Percentiles rank a stretch among this genome's conserved stretches.
Evolutionary conservation across 2,329 filamentous ascomycete species (phyloP).

Genomic region (Microdochium bolleyi): DNA sequence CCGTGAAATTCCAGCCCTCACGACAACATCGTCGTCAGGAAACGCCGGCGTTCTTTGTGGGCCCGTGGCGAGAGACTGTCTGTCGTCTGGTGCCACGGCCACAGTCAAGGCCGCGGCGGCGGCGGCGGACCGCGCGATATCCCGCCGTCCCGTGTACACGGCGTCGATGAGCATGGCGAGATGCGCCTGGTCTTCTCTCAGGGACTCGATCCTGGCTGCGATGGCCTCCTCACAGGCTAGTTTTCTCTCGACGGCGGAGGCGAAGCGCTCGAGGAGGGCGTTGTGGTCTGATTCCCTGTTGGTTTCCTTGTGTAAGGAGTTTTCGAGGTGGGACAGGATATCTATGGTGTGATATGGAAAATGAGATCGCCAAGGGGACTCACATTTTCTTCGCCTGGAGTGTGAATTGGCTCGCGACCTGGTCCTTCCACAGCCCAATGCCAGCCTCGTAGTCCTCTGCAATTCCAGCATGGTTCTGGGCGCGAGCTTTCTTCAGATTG

Average conservation of each 20-base stretch:
- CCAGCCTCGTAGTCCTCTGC: slow-evolving; percentile 7
- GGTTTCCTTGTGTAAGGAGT: not conserved
- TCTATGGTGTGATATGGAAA: not conserved
- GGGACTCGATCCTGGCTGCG: slow-evolving; percentile 2
- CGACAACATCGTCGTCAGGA: no score
- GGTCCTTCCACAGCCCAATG: slow-evolving; percentile 5
- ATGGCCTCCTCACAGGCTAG: slow-evolving; percentile 8
- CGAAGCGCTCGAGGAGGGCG: slow-evolving; percentile 1
- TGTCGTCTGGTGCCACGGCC: no score
- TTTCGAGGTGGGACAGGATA: not conserved
- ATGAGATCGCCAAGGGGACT: slow-evolving; percentile 1
- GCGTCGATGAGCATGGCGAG: slow-evolving; percentile 10
- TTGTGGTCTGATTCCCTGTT: not conserved
- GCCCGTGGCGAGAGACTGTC: no score
- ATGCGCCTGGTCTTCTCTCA: slow-evolving; percentile 9
- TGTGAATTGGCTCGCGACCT: slow-evolving; percentile 9
- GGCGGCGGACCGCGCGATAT: not conserved
- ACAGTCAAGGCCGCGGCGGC: no score
- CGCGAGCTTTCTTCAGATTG: not conserved
- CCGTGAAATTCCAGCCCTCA: no score
- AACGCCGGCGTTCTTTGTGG: no score
- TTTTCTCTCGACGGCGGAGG: slow-evolving; percentile 6
- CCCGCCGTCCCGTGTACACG: slow-evolving; percentile 9
- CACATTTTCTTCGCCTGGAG: slow-evolving; percentile 11
- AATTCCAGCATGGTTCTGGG: slow-evolving; percentile 8